Evolutionary conservation across 371 early-diverging fungal genomes (phyloP).

Genomic region (Actinomortierella wolfii): DNA sequence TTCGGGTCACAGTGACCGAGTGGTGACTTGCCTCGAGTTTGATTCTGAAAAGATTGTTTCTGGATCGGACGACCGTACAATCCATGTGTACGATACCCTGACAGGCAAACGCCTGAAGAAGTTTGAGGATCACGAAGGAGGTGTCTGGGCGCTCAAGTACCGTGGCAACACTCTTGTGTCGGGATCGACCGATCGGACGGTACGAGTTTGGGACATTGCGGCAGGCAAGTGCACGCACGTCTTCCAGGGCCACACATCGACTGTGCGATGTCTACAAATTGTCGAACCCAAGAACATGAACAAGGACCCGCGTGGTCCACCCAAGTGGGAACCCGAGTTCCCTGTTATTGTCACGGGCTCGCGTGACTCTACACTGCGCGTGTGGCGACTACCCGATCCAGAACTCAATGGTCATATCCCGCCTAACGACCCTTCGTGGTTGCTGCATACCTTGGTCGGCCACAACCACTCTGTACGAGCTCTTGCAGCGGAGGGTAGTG

Average conservation of each 20-base stretch:
- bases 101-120: slow-evolving; percentile 72
- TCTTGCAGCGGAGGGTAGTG: slow-evolving; percentile 87
- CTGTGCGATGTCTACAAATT: slow-evolving; percentile 93
- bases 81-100: slow-evolving; percentile 85
- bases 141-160: slow-evolving; percentile 98
- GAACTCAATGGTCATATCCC: slow-evolving; percentile 50
- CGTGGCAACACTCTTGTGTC: slow-evolving; percentile 88
- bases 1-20: slow-evolving; percentile 77
- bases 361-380: slow-evolving; percentile 91
- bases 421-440: slow-evolving; percentile 55
- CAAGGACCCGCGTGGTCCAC: slow-evolving; percentile 48
- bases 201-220: slow-evolving; percentile 96
- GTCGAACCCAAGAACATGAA: slow-evolving; percentile 73
- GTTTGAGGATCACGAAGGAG: slow-evolving; percentile 95
- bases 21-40: slow-evolving; percentile 96
- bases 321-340: slow-evolving; percentile 63
- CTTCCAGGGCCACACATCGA: slow-evolving; percentile 94
- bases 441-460: slow-evolving; percentile 78
- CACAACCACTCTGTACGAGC: slow-evolving; percentile 95
- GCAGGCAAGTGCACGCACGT: slow-evolving; percentile 86
- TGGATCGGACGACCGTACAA: slow-evolving; percentile 87
- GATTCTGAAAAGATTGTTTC: slow-evolving; percentile 91
- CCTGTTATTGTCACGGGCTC: slow-evolving; percentile 96
- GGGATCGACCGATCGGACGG: slow-evolving; percentile 98
- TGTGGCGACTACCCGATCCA: slow-evolving; percentile 91